Evolutionary conservation across 1,139 yeast genomes (phyloP), one percentile per base, ranked within the genome.

Genomic region (Suzukiozyma palmioleophila): DNA sequence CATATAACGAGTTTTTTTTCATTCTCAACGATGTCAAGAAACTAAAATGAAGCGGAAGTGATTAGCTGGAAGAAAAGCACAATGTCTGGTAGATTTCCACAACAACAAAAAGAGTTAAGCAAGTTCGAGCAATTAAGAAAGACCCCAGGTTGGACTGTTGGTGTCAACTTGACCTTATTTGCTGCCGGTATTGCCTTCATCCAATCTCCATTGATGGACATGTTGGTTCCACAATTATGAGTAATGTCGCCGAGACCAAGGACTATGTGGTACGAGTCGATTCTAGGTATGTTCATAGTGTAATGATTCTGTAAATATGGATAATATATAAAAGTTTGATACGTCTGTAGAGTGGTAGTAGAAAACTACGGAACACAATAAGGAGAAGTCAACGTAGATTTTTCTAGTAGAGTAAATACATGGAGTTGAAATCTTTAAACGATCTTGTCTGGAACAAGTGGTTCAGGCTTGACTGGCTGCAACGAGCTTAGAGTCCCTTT

Each of bases 161-260:
- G 78, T 39, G 60, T 82, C 36, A 84, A 84, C 61, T 79, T 75
- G 44, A 73, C 70, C 30, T 69, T 83, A 47, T 84, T 84, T 55
- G 78, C 75, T 44, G 79, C 84, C 37, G 92, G 92, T 58, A 84
- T 83, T 50, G 79, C 79, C 16, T 77, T 84, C 62, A 77, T 84
- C 50, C 87, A 81, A 66, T 81, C 89, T 35, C 84, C 90, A 49
- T 65, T 82, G 57, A 82, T 83, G 87, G 92, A 84, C 43, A 77
- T 81, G 79, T 67, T 84, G 65, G 89, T 83, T 51, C 92, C 92
- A 42, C 90, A 84, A 62, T 72, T 78, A 60, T 73, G 67, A 54
- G 59, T 51, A 52, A 25, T 28, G 31, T 12, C 15, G 14, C 9
- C 10, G 16, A n/a, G 14, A 8, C 16, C 31, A 13, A 26, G 8